phyloP scores from a whole-genome alignment of 768 basidiomycete genomes.

The Xerocomus potaroensis region DNA sequence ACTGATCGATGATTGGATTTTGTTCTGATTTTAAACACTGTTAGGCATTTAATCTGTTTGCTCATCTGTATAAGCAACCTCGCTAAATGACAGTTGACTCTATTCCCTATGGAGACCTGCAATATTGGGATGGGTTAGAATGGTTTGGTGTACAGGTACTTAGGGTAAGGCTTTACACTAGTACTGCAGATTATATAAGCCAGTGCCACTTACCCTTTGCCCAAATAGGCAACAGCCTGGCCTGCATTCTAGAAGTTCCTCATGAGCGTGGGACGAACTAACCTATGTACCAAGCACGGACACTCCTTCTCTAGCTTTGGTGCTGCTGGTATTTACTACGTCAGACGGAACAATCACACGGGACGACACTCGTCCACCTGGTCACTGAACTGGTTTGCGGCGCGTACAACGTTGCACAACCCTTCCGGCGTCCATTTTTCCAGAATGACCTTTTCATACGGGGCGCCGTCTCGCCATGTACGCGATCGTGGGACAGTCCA shows the following conservation, averaged over 20 bases:
- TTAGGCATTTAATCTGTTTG: too few relatives aligned
- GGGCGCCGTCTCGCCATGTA: conserved; percentile 72
- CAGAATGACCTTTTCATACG: conserved; percentile 63
- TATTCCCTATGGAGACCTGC: too few relatives aligned
- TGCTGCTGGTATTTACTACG: conserved; percentile 43
- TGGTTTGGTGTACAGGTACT: too few relatives aligned
- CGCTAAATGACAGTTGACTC: too few relatives aligned
- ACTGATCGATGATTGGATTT: too few relatives aligned
- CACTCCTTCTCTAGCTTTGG: conserved; percentile 45
- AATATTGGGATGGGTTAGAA: too few relatives aligned
- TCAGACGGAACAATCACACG: conserved; percentile 6
- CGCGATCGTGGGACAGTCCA: conserved; percentile 50
- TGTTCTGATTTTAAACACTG: too few relatives aligned
- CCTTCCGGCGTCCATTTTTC: conserved; percentile 53
- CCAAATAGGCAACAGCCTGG: too few relatives aligned
- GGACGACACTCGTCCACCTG: conserved; percentile 53
- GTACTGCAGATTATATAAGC: too few relatives aligned
- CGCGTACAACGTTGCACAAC: conserved; percentile 47
- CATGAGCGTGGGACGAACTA: conserved; percentile 24
- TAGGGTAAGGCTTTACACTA: too few relatives aligned
- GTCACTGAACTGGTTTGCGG: conserved; percentile 63
- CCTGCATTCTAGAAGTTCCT: conserved; percentile 42
- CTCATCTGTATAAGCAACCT: too few relatives aligned
- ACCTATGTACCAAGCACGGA: conserved; percentile 52
- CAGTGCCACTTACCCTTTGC: too few relatives aligned